phyloP scores from a whole-genome alignment of 257 asterid genomes.

The Haberlea rhodopensis region DNA sequence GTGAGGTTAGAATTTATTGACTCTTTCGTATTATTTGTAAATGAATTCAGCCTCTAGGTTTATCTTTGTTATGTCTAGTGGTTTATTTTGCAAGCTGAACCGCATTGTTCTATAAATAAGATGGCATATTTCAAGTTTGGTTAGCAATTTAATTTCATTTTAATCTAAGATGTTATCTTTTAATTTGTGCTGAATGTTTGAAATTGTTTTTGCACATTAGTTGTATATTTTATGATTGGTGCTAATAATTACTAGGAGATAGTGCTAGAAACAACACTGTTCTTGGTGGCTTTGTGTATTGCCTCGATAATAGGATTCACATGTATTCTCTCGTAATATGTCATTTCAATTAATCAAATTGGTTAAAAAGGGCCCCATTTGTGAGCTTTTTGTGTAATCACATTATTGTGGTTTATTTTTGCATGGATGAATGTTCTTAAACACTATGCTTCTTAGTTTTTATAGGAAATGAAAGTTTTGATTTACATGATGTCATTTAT shows the following conservation, averaged over 20 bases:
- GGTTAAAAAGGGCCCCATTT: not conserved
- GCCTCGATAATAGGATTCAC: not conserved
- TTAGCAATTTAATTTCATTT: not conserved
- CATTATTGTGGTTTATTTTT: too few species aligned
- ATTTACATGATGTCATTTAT: too few species aligned
- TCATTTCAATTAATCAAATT: not conserved
- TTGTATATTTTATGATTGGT: too few species aligned
- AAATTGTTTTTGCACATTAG: too few species aligned
- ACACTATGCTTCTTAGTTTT: too few species aligned
- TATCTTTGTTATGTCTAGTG: conserved; percentile 6
- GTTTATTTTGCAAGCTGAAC: conserved; percentile 1
- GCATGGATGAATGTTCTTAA: too few species aligned
- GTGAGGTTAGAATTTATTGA: conserved; percentile 27
- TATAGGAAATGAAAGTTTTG: too few species aligned
- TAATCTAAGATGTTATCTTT: too few species aligned
- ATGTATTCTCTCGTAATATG: not conserved
- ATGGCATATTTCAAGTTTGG: not conserved
- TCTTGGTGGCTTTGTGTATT: not conserved
- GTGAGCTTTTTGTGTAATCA: too few species aligned
- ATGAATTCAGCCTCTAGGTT: conserved; percentile 23
- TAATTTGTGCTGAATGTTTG: too few species aligned
- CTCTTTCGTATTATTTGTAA: conserved; percentile 33
- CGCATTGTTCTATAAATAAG: conserved; percentile 8
- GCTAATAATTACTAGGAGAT: too few species aligned
- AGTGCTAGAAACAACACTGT: not conserved